Conservation (phyloP, 179 eudicot species). For the Camellia oleifera region DNA sequence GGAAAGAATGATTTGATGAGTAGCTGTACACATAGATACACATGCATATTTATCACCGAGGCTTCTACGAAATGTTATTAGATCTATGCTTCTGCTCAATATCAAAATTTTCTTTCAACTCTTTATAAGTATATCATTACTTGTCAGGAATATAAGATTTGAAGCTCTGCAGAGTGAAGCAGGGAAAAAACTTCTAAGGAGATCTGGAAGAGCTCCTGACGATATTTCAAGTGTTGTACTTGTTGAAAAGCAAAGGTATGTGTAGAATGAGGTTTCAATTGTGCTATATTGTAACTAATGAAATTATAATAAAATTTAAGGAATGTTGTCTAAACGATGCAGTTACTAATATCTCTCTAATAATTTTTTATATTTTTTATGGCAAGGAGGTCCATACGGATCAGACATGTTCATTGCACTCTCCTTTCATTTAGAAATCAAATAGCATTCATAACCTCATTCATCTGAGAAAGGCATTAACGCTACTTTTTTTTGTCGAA, state of each 20-base stretch:
- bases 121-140: background rate
- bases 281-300: background rate
- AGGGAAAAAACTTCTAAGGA: conserved; percentile 68
- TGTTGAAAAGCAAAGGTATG: conserved; percentile 80
- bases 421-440: too few relatives aligned
- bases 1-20: too few relatives aligned
- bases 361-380: too few relatives aligned
- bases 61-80: background rate
- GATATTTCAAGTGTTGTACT: conserved; percentile 98
- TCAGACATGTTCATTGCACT: too few relatives aligned
- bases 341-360: background rate
- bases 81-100: background rate
- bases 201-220: conserved; percentile 94
- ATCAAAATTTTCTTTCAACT: background rate
- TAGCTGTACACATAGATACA: too few relatives aligned
- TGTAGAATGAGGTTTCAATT: background rate
- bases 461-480: too few relatives aligned
- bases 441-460: too few relatives aligned
- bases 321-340: background rate
- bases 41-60: background rate
- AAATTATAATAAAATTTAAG: background rate
- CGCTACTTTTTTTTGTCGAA: too few relatives aligned
- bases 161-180: conserved; percentile 96
- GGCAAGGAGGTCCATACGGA: too few relatives aligned
- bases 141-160: conserved; percentile 72